Percentiles rank a stretch among this genome's conserved stretches.
phyloP scores from a whole-genome alignment of 805 yeast genomes.

The Candida adriatica region DNA sequence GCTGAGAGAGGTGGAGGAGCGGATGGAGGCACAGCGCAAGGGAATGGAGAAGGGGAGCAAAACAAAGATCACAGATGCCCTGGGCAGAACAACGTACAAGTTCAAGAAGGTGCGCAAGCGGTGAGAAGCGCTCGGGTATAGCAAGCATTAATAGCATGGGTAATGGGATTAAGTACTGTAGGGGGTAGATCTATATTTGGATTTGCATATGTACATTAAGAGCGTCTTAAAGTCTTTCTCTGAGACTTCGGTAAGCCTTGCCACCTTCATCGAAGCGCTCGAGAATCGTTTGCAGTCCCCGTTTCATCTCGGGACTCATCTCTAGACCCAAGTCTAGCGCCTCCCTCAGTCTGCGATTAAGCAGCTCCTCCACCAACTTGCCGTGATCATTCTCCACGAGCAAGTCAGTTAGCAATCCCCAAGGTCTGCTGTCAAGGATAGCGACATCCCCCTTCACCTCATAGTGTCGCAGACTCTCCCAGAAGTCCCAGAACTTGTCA shows the following conservation, averaged over 20 bases:
- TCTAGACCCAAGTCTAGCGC: conserved; percentile 6
- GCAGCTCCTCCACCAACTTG: conserved; percentile 10
- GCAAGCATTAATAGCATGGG: too few species aligned
- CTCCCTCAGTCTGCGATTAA: conserved; percentile 9
- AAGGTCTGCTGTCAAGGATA: conserved; percentile 18
- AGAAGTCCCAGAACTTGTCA: conserved; percentile 14
- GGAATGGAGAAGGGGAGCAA: conserved; percentile 87
- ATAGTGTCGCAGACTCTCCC: conserved; percentile 12
- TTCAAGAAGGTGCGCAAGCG: conserved; percentile 79
- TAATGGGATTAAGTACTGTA: too few species aligned
- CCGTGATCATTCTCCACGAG: conserved; percentile 13
- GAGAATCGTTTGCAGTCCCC: conserved; percentile 3
- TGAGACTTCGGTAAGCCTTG: conserved; percentile 2
- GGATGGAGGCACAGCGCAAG: conserved; percentile 75
- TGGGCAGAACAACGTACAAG: conserved; percentile 68
- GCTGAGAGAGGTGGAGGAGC: conserved; percentile 58
- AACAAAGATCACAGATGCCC: conserved; percentile 59
- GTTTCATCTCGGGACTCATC: conserved; percentile 4
- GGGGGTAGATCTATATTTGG: too few species aligned
- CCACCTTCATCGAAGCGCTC: conserved; percentile 13
- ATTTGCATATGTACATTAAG: too few species aligned
- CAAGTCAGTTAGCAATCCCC: conserved; percentile 13
- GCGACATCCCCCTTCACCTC: neutral
- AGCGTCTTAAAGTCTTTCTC: neutral
- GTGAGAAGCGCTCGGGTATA: too few species aligned